Evolutionary conservation across 139 green algal genomes (phyloP).

Genomic region (Tetraselmis striata): DNA sequence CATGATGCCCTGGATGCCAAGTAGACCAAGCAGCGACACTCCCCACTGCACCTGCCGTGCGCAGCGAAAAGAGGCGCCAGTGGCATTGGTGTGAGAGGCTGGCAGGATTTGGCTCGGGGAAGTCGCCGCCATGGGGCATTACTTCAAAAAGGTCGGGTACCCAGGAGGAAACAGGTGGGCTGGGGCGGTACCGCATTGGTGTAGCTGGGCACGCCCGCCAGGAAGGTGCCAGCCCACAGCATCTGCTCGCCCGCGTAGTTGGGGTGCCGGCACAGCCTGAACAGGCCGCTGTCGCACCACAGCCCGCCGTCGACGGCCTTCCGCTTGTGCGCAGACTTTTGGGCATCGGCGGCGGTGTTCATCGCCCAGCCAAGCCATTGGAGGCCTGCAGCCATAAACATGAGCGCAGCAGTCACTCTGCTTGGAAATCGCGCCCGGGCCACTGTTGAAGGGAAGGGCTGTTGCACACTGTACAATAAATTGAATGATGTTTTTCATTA

Average conservation of each 20-base stretch:
- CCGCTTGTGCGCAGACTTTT: slow-evolving; percentile 5
- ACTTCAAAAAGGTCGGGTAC: too few species aligned
- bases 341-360: slow-evolving; percentile 10
- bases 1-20: slow-evolving; percentile 1
- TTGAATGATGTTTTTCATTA: too few species aligned
- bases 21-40: not conserved
- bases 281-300: slow-evolving; percentile 14
- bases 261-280: slow-evolving; percentile 8
- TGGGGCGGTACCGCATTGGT: not conserved
- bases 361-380: slow-evolving; percentile 6
- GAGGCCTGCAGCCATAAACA: not conserved
- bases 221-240: slow-evolving; percentile 12
- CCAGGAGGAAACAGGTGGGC: too few species aligned
- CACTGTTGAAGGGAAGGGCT: too few species aligned
- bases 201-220: slow-evolving; percentile 15
- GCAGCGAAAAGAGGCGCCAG: too few species aligned
- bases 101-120: too few species aligned
- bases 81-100: too few species aligned
- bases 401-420: too few species aligned
- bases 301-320: not conserved
- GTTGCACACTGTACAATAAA: too few species aligned
- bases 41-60: not conserved
- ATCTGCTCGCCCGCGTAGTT: slow-evolving; percentile 17
- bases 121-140: too few species aligned
- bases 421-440: too few species aligned